phyloP scores from a whole-genome alignment of 352 stramenopile genomes.

The Phytophthora lateralis region DNA sequence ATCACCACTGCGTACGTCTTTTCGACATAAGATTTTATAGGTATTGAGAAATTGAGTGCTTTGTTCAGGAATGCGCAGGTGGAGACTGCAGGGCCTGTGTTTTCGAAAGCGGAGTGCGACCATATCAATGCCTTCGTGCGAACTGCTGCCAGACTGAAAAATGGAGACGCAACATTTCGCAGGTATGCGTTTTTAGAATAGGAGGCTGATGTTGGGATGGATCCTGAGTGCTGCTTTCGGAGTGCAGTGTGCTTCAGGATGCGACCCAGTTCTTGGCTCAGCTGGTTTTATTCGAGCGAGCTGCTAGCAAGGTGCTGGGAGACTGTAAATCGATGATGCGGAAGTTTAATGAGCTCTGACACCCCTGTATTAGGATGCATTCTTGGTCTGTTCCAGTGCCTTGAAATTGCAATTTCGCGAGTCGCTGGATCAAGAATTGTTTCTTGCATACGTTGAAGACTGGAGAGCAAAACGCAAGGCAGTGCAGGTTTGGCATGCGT shows the following conservation, averaged over 20 bases:
- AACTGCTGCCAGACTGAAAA: conserved; percentile 37
- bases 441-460: conserved; percentile 58
- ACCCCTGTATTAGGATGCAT: conserved; percentile 45
- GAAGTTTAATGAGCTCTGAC: no score
- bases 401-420: conserved; percentile 68
- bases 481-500: conserved; percentile 31
- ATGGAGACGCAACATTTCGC: conserved; percentile 23
- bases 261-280: conserved; percentile 31
- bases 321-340: neutral
- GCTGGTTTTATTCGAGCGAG: conserved; percentile 57
- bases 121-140: conserved; percentile 46
- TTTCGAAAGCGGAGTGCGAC: conserved; percentile 31
- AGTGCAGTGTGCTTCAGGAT: conserved; percentile 41
- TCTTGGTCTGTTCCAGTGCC: conserved; percentile 56
- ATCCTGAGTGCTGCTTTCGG: no score
- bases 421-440: conserved; percentile 60
- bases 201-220: no score
- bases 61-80: conserved; percentile 50
- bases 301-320: conserved; percentile 44
- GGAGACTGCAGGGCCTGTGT: conserved; percentile 16
- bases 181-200: conserved; percentile 20
- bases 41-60: neutral
- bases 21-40: no score
- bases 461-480: conserved; percentile 38
- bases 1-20: conserved; percentile 56